A percentile compares a stretch with the other conserved stretches of the same genome.
Conservation (phyloP, 2,329 filamentous ascomycete genomes). For the Grosmannia serpens region DNA sequence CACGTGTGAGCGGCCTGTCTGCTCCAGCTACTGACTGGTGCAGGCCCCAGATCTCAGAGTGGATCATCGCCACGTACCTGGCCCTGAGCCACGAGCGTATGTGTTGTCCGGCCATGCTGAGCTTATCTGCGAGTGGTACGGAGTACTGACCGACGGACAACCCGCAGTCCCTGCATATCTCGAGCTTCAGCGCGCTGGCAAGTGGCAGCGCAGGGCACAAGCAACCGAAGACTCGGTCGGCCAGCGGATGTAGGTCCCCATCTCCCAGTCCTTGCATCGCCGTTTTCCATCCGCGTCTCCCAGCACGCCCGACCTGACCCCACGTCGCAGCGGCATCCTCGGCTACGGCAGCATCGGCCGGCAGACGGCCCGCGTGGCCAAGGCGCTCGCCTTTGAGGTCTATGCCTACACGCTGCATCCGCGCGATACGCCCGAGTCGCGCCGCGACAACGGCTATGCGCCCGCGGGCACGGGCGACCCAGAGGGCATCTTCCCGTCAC, state of each 20-base stretch:
- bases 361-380: constrained; percentile 43
- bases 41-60: constrained; percentile 46
- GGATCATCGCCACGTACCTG: constrained; percentile 41
- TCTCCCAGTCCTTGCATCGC: background rate
- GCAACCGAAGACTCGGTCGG: constrained; percentile 31
- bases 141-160: background rate
- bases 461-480: constrained; percentile 53
- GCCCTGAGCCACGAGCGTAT: constrained; percentile 34
- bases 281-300: background rate
- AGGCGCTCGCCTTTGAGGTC: constrained; percentile 58
- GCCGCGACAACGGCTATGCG: constrained; percentile 52
- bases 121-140: too few relatives aligned
- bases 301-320: background rate
- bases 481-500: constrained; percentile 33
- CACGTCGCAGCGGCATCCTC: constrained; percentile 32
- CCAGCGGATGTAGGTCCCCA: constrained; percentile 33
- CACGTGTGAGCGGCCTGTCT: background rate
- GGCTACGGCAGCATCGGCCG: constrained; percentile 45
- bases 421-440: constrained; percentile 53
- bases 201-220: constrained; percentile 27
- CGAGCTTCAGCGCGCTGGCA: constrained; percentile 28
- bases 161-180: constrained; percentile 31
- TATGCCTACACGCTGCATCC: constrained; percentile 65
- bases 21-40: background rate
- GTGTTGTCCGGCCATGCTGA: background rate